Base-by-base conservation (phyloP, 2,329 filamentous ascomycete genomes). In the Aureobasidium sp. region DNA sequence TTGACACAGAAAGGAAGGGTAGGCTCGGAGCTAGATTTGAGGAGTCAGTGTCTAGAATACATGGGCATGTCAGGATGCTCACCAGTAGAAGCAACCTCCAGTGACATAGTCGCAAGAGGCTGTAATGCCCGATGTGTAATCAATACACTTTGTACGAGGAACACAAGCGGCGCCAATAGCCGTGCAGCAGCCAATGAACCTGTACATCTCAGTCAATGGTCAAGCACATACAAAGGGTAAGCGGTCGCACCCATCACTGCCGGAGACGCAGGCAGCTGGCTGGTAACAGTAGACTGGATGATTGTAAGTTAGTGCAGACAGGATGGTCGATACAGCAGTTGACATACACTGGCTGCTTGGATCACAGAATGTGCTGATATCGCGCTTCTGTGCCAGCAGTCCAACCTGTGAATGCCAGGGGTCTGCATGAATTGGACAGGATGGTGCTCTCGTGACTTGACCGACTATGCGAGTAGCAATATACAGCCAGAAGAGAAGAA, bases 71-170 rank as follows among this genome's bases (percentile, higher is more conserved):
- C 6, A 25, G 6, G 5, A n/a, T 41, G 27, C 62, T 37, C 27
- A 66, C 62, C 67, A 68, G 34, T 65, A 63, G 20, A 63, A 36
- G 58, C 66, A 68, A 11, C 64, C 64, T 12, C 65, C 66, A 17
- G 63, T 67, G 22, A 65, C 55, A 37, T 62, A 44, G 51, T 68
- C 64, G 55, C 65, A 67, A 31, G 45, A 45, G 1, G 52, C 45
- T 14, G 61, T 52, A 3, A 59, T 14, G 17, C 42, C 55, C 22
- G 56, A 9, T 5, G 62, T 59, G 25, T 66, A 68, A 1, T 65
- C 61, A 20, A 67, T 62, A 47, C 66, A 68, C 1, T 44, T 61
- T 31, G 65, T 65, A 22, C 67, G 58, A 17, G 64, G 60, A 22
- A 37, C 61, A 41, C 66, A 67, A 20, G 55, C 63, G 20, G 60